Base-by-base conservation (phyloP, 1,139 yeast species). In the Arxiozyma bovina region DNA sequence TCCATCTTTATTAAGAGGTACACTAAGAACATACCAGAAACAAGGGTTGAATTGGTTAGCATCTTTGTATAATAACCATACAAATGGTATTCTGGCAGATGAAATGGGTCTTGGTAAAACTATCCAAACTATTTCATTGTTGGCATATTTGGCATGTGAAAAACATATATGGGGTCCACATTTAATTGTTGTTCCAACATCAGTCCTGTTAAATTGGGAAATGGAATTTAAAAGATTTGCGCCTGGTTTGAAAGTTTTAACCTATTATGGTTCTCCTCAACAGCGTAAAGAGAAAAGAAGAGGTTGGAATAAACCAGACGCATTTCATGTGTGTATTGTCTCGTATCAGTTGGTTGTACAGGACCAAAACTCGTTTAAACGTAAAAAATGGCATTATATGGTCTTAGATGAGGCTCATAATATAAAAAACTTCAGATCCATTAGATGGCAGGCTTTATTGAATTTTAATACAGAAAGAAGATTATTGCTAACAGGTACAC, bases 101-200 rank as follows among this genome's bases (percentile, higher is more conserved):
- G 99, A 93, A 69, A 93, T 93, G 99, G 99, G 99, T 55, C 77
- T 94, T 51, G 99, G 99, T 64, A 89, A 89, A 66, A 94, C 99
- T 0, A 93, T 94, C 58, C 99, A 94, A 70, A 93, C 99, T 0
- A 94, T 94, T 54, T 81, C 98, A 0, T 73, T 94, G 48, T 73
- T 94, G 40, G 77, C 96, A 0, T 91, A 91, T 68, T 75, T 94
- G 53, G 99, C 99, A 0, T 88, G 96, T 62, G 96, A 87, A 62
- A 91, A 90, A 65, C 88, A 88, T 56, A 80, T 87, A 38, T 93
- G 99, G 99, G 99, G 99, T 0, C 99, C 99, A 0, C 99, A 94
- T 74, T 74, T 94, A 54, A 91, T 94, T 70, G 83, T 94, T 57
- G 99, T 94, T 4, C 99, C 99, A 2, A 94, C 99, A 0, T 89